These are phyloP conservation scores for Aureobasidium subglaciale DNA, from an alignment of 2,329 filamentous ascomycete species.

Conservation along the genomic window DNA sequence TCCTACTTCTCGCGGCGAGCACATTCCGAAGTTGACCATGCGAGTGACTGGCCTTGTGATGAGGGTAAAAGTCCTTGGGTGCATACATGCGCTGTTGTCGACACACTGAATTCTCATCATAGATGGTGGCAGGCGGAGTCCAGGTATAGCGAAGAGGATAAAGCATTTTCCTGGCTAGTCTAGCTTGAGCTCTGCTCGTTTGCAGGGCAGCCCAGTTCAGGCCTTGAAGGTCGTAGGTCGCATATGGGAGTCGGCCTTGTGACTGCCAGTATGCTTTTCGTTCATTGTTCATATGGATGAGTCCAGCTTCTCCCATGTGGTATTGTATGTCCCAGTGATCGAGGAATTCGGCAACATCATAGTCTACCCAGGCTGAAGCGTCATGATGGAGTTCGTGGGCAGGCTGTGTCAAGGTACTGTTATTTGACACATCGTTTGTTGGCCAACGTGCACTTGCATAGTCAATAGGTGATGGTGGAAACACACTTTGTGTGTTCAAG, in stretches of 20 bases:
- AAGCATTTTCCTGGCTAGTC: constrained; percentile 24
- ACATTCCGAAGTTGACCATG: constrained; percentile 56
- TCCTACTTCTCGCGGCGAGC: constrained; percentile 46
- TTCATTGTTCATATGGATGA: constrained; percentile 17
- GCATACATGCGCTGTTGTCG: constrained; percentile 21
- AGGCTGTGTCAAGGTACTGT: not conserved
- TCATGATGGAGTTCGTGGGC: constrained; percentile 5
- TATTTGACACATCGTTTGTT: not conserved
- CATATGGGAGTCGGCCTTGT: constrained; percentile 14
- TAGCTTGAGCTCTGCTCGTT: constrained; percentile 23
- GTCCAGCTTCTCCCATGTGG: constrained; percentile 18
- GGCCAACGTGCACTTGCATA: not conserved
- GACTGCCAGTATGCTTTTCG: constrained; percentile 17
- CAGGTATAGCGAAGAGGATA: constrained; percentile 20
- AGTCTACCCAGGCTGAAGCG: constrained; percentile 14
- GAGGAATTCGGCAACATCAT: constrained; percentile 28
- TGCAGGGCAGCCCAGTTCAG: constrained; percentile 29
- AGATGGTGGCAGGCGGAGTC: not conserved
- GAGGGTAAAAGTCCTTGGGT: constrained; percentile 29
- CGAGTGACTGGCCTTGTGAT: constrained; percentile 43
- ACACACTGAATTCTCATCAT: not conserved
- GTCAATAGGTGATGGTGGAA: not conserved
- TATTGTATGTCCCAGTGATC: constrained; percentile 25
- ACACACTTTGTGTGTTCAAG: not conserved
- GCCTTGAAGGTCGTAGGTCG: constrained; percentile 29